Evolutionary conservation across 306 rosid genomes (phyloP).

Genomic region (Acmispon strigosus): DNA sequence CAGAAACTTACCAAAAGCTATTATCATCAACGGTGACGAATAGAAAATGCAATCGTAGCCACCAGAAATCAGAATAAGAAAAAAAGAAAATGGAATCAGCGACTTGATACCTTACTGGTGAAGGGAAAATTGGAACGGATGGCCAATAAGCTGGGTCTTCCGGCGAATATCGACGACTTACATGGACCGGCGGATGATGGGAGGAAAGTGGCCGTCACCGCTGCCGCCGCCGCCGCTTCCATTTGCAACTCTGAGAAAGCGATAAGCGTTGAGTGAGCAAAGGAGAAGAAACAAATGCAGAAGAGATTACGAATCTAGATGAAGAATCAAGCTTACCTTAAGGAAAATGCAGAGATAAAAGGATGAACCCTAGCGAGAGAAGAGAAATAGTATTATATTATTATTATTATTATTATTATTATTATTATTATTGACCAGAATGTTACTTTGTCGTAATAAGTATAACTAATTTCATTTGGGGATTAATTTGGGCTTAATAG

Average conservation of each 20-base stretch:
- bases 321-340: background rate
- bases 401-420: too few relatives aligned
- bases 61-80: background rate
- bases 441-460: too few relatives aligned
- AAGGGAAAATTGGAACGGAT: conserved; percentile 30
- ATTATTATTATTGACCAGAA: too few relatives aligned
- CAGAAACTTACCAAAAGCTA: background rate
- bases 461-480: too few relatives aligned
- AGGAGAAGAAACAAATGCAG: background rate
- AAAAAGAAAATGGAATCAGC: conserved; percentile 5
- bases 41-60: background rate
- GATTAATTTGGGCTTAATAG: too few relatives aligned
- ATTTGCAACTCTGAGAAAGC: conserved; percentile 33
- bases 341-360: background rate
- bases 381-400: too few relatives aligned
- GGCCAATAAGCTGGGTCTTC: conserved; percentile 33
- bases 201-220: conserved; percentile 29
- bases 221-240: conserved; percentile 34
- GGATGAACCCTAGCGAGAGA: background rate
- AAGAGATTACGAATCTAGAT: background rate
- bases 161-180: conserved; percentile 15
- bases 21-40: background rate
- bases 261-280: background rate
- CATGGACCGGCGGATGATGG: conserved; percentile 31
- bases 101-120: conserved; percentile 42